Evolutionary conservation across 2,329 filamentous ascomycete genomes (phyloP).

Genomic region (Raffaelea albimanens): DNA sequence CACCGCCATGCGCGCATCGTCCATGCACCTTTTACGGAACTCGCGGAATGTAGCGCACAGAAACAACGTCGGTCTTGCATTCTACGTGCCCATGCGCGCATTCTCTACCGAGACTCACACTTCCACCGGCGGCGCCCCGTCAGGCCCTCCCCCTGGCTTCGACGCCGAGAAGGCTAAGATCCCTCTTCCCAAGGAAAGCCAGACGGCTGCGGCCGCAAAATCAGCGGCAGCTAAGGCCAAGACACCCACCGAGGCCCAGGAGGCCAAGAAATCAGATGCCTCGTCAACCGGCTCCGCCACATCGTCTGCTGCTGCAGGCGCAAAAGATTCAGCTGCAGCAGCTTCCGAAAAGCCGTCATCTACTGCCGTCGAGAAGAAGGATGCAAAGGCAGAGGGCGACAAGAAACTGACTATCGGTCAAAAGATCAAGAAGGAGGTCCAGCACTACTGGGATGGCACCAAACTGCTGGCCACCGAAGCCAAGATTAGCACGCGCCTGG

Average conservation of each 20-base stretch:
- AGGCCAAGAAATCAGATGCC: not conserved
- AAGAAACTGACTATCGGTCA: conserved; percentile 85
- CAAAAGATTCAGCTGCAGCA: no score
- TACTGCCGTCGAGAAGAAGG: conserved; percentile 45
- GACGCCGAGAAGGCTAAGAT: conserved; percentile 85
- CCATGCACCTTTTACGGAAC: conserved; percentile 37
- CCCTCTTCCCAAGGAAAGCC: conserved; percentile 53
- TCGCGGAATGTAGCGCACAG: conserved; percentile 33
- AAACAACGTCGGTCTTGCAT: conserved; percentile 30
- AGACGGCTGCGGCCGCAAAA: conserved; percentile 16
- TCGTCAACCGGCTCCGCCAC: conserved; percentile 12
- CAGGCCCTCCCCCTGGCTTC: conserved; percentile 78
- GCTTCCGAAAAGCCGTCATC: conserved; percentile 13
- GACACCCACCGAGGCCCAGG: conserved; percentile 9
- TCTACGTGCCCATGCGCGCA: conserved; percentile 46
- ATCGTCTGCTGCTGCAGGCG: conserved; percentile 4
- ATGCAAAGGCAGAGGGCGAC: conserved; percentile 50
- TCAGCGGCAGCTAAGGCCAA: conserved; percentile 25
- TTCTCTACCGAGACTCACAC: conserved; percentile 52
- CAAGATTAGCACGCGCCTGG: conserved; percentile 82
- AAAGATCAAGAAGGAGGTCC: conserved; percentile 87
- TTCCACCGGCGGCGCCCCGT: conserved; percentile 32
- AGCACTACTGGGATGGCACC: conserved; percentile 97
- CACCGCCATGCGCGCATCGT: conserved; percentile 35
- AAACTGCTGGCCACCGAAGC: conserved; percentile 90